These are phyloP conservation scores for Thyridium curvatum DNA, from an alignment of 2,329 filamentous ascomycete species.

Conservation along the genomic window DNA sequence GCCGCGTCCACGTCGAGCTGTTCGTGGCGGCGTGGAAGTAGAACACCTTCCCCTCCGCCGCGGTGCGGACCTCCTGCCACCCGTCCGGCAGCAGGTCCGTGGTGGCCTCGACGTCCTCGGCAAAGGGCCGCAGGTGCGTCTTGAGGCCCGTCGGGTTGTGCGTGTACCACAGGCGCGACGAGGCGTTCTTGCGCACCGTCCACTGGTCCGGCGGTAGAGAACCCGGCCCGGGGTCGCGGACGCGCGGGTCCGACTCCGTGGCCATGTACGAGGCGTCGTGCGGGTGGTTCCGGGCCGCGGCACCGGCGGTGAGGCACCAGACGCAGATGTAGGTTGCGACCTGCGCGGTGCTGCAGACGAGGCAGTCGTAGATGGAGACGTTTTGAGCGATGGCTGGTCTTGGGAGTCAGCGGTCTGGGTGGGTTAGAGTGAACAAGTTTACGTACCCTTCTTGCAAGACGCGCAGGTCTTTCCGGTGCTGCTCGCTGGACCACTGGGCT, in stretches of 20 bases:
- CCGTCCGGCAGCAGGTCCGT: constrained; percentile 10
- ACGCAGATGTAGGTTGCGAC: constrained; percentile 14
- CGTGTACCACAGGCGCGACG: constrained; percentile 17
- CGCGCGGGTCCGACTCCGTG: constrained; percentile 16
- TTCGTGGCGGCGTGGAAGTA: constrained; percentile 15
- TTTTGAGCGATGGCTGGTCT: constrained; percentile 15
- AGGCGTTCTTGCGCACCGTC: constrained; percentile 17
- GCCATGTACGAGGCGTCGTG: constrained; percentile 18
- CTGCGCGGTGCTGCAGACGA: constrained; percentile 18
- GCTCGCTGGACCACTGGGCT: no score
- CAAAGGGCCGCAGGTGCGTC: constrained; percentile 16
- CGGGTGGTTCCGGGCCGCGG: constrained; percentile 12
- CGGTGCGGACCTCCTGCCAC: constrained; percentile 16
- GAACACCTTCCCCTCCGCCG: constrained; percentile 12
- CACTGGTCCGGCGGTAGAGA: constrained; percentile 11
- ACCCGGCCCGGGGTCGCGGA: constrained; percentile 9
- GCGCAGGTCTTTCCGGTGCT: background rate
- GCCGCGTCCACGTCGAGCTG: constrained; percentile 15
- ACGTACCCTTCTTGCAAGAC: background rate
- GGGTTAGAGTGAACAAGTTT: no score
- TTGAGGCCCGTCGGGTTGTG: constrained; percentile 16
- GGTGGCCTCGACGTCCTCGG: constrained; percentile 2
- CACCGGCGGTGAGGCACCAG: constrained; percentile 18
- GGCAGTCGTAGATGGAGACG: constrained; percentile 17
- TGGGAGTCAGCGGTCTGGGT: constrained; percentile 8